Evolutionary conservation across 768 basidiomycete genomes (phyloP).

Genomic region (Boletus edulis): DNA sequence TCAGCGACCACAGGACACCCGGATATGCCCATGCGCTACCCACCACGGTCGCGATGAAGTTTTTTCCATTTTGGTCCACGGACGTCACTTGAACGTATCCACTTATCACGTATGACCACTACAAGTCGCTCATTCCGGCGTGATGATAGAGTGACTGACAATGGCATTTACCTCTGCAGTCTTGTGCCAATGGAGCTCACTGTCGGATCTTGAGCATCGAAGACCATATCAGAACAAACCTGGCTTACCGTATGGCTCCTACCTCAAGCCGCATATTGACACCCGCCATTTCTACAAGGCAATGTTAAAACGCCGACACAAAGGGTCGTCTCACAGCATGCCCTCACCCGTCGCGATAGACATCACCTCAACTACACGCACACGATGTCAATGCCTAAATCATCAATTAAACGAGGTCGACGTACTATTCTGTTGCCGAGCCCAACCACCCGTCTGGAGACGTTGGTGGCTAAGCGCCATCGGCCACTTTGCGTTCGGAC

Average conservation of each 20-base stretch:
- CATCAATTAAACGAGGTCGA: background rate
- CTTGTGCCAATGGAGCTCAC: conserved; percentile 44
- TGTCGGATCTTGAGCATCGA: conserved; percentile 1
- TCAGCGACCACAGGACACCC: background rate
- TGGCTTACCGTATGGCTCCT: conserved; percentile 36
- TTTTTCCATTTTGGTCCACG: conserved; percentile 44
- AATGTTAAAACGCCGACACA: background rate
- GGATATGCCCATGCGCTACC: conserved; percentile 9
- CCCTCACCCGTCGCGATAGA: conserved; percentile 34
- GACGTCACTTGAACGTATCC: conserved; percentile 43
- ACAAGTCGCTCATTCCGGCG: background rate
- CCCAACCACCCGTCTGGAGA: conserved; percentile 58
- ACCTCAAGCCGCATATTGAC: conserved; percentile 40
- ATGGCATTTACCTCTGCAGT: conserved; percentile 22
- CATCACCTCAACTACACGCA: conserved; percentile 32
- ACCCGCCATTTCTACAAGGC: conserved; percentile 10
- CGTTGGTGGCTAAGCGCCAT: conserved; percentile 56
- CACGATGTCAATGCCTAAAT: background rate
- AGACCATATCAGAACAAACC: too few relatives aligned
- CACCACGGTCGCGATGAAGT: conserved; percentile 48
- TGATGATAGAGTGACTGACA: background rate
- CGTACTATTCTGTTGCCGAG: conserved; percentile 53
- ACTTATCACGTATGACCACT: conserved; percentile 53
- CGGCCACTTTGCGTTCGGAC: conserved; percentile 55
- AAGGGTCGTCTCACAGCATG: background rate